Percentiles rank a stretch among this genome's conserved stretches.
phyloP scores from a whole-genome alignment of 225 moss, liverwort and hornwort species.

The Pseudoscleropodium purum region DNA sequence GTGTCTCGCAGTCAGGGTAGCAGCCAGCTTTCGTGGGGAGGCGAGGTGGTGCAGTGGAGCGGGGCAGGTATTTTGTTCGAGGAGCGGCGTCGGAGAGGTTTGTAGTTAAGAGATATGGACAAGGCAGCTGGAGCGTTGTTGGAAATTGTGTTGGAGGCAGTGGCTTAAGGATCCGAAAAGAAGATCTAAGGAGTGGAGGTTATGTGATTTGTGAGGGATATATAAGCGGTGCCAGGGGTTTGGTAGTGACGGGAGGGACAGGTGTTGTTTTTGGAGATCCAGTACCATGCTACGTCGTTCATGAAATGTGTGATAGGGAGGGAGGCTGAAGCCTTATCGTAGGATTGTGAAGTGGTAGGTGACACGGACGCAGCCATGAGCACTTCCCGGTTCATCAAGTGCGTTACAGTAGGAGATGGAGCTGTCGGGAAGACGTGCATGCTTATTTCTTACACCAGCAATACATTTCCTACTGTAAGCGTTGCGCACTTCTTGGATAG shows the following conservation, averaged over 20 bases:
- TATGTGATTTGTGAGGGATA: slow-evolving; percentile 2
- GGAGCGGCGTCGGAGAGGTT: not conserved
- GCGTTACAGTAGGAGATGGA: slow-evolving; percentile 98
- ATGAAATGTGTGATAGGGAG: slow-evolving; percentile 37
- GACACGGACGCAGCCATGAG: slow-evolving; percentile 72
- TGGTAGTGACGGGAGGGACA: not conserved
- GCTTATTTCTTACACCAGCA: slow-evolving; percentile 99
- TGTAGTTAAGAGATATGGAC: slow-evolving; percentile 14
- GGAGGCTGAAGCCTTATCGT: slow-evolving; percentile 19
- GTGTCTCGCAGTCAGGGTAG: not conserved
- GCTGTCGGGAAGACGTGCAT: slow-evolving; percentile 99
- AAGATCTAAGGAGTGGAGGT: not conserved
- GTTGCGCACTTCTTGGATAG: not conserved
- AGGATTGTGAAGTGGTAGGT: slow-evolving; percentile 15
- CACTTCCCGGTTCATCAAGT: slow-evolving; percentile 99
- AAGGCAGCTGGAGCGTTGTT: slow-evolving; percentile 11
- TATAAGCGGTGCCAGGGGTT: not conserved
- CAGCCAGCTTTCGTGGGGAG: too few species aligned
- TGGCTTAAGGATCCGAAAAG: slow-evolving; percentile 11
- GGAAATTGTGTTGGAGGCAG: not conserved
- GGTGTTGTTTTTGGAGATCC: slow-evolving; percentile 13
- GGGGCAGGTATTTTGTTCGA: not conserved
- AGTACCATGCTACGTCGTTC: slow-evolving; percentile 22
- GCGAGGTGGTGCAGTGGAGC: not conserved
- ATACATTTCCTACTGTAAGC: slow-evolving; percentile 98